Conservation (phyloP, 371 early-diverging fungal species). For the Smittium mucronatum region DNA sequence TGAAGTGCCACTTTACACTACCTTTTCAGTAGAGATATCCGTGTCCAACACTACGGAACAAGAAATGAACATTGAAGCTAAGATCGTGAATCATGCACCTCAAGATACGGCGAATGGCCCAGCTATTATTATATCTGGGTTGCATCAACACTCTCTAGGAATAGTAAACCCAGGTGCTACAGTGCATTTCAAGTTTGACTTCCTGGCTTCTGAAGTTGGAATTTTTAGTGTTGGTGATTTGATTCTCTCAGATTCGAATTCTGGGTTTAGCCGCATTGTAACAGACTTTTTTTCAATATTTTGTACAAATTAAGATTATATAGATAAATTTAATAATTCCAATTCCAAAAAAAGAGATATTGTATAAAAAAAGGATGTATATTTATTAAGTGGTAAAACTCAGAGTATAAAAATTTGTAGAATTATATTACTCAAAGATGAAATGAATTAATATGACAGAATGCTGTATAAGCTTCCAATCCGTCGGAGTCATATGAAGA, state of each 20-base stretch:
- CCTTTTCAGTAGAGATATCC: constrained; percentile 40
- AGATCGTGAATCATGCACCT: constrained; percentile 12
- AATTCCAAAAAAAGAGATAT: too few relatives aligned
- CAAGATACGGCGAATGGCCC: constrained; percentile 62
- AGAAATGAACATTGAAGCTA: constrained; percentile 36
- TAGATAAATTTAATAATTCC: too few relatives aligned
- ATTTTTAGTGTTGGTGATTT: constrained; percentile 74
- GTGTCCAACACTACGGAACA: constrained; percentile 37
- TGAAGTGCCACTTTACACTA: constrained; percentile 40
- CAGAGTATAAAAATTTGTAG: too few relatives aligned
- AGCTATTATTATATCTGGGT: constrained; percentile 63
- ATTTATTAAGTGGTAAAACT: too few relatives aligned
- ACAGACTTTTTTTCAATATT: constrained; percentile 53
- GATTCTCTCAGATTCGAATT: constrained; percentile 44
- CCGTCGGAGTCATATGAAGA: background rate
- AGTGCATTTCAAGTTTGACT: constrained; percentile 54
- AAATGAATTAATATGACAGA: constrained; percentile 8
- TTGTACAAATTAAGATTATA: background rate
- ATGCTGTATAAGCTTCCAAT: constrained; percentile 14
- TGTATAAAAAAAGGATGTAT: too few relatives aligned
- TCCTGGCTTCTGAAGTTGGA: constrained; percentile 72
- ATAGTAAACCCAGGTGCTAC: constrained; percentile 43
- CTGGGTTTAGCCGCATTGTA: constrained; percentile 54
- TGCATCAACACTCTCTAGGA: constrained; percentile 49
- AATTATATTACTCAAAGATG: too few relatives aligned